phyloP scores from a whole-genome alignment of 768 basidiomycete genomes.

The Leccinum subgranulosum region DNA sequence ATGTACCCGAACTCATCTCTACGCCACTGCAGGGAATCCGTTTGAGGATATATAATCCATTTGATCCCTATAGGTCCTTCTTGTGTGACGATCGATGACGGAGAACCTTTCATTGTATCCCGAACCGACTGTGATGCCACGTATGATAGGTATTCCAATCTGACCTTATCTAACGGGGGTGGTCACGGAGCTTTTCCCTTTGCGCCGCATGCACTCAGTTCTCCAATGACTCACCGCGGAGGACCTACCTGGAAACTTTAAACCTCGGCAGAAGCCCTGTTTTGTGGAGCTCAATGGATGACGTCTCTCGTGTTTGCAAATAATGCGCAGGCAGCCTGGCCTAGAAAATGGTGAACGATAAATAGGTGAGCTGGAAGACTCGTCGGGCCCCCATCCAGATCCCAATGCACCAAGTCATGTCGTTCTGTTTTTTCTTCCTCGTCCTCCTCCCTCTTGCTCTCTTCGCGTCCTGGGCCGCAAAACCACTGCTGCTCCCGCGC shows the following conservation, averaged over 20 bases:
- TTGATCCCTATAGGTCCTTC: conserved; percentile 9
- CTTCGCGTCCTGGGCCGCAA: background rate
- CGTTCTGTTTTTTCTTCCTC: background rate
- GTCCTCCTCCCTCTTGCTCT: background rate
- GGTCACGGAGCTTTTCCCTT: background rate
- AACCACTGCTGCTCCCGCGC: background rate
- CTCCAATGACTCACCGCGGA: background rate
- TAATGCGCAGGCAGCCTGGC: background rate
- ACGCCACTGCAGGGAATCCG: background rate
- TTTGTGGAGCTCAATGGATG: background rate
- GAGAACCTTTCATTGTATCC: background rate
- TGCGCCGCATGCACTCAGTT: background rate
- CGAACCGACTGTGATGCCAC: background rate
- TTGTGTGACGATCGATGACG: background rate
- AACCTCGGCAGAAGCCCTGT: background rate
- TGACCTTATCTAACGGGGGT: background rate
- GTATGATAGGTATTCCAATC: background rate
- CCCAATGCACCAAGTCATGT: conserved; percentile 2
- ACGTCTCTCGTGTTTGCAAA: background rate
- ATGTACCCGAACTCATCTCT: background rate
- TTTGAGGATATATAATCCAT: background rate
- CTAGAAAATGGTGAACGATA: background rate
- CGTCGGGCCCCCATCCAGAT: background rate
- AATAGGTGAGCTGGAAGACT: conserved; percentile 4
- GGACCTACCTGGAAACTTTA: background rate